A percentile compares a stretch with the other conserved stretches of the same genome.
Conservation (phyloP, 1,284 basidiomycete species). For the Peniophora sp. region DNA sequence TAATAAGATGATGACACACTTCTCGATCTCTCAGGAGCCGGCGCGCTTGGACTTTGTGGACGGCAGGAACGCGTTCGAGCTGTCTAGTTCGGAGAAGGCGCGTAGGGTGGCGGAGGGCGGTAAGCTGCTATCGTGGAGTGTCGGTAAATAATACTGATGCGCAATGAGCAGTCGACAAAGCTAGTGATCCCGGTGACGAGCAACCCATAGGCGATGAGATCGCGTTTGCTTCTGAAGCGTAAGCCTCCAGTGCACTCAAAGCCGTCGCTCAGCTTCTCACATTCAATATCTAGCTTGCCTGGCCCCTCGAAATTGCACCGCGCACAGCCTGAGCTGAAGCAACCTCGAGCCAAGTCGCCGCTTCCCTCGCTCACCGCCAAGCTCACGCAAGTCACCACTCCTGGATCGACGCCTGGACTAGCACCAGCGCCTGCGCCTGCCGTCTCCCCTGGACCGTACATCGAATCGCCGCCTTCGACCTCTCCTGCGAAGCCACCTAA, state of each 20-base stretch:
- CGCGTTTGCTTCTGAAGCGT: background rate
- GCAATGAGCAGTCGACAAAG: background rate
- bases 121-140: conserved; percentile 1
- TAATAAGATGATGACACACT: background rate
- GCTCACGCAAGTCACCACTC: no score
- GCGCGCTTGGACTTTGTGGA: conserved; percentile 11
- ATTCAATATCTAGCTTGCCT: background rate
- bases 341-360: background rate
- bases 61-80: background rate
- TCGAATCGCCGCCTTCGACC: no score
- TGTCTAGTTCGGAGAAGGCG: conserved; percentile 4
- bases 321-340: background rate
- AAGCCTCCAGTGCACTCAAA: background rate
- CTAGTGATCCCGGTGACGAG: background rate
- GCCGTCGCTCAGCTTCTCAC: background rate
- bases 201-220: background rate
- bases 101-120: conserved; percentile 9
- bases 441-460: no score
- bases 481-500: no score
- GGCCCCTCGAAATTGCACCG: background rate
- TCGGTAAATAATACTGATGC: no score
- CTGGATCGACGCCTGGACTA: no score
- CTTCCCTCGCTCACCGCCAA: background rate
- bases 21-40: conserved; percentile 11
- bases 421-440: no score